These are phyloP conservation scores for Stenocarpella maydis DNA, from an alignment of 2,329 filamentous ascomycete species.

Conservation along the genomic window DNA sequence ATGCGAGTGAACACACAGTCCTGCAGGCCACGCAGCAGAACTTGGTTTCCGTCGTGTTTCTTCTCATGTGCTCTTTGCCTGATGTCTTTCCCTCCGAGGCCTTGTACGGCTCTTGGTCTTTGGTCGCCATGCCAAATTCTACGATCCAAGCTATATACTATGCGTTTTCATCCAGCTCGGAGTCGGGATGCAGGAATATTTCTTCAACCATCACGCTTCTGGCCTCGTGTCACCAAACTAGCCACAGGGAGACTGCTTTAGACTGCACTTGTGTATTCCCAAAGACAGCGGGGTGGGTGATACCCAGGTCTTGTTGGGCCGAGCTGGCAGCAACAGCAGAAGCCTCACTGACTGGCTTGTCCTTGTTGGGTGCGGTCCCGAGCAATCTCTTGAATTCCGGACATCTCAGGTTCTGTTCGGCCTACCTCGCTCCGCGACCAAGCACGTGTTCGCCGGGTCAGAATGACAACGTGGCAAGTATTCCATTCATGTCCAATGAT, in stretches of 20 bases:
- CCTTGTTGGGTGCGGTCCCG: background rate
- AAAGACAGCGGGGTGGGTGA: background rate
- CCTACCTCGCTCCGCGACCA: background rate
- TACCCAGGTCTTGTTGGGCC: background rate
- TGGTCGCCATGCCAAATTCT: background rate
- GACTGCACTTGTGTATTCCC: background rate
- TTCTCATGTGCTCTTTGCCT: background rate
- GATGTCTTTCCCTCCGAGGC: too few relatives aligned
- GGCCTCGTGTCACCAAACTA: too few relatives aligned
- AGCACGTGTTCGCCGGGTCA: background rate
- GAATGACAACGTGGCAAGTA: background rate
- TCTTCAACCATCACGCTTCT: too few relatives aligned
- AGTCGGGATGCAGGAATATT: too few relatives aligned
- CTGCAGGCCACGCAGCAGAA: background rate
- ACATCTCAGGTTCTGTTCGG: background rate
- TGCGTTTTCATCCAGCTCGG: background rate
- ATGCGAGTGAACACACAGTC: background rate
- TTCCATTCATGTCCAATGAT: background rate
- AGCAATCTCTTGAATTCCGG: background rate
- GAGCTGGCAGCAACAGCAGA: background rate
- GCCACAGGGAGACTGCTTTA: background rate
- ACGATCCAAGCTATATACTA: background rate
- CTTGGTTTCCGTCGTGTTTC: too few relatives aligned
- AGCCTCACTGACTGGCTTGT: background rate
- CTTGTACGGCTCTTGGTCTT: background rate